Evolutionary conservation across 495 filamentous ascomycete genomes (phyloP).

Genomic region (Trichoderma parareesei): DNA sequence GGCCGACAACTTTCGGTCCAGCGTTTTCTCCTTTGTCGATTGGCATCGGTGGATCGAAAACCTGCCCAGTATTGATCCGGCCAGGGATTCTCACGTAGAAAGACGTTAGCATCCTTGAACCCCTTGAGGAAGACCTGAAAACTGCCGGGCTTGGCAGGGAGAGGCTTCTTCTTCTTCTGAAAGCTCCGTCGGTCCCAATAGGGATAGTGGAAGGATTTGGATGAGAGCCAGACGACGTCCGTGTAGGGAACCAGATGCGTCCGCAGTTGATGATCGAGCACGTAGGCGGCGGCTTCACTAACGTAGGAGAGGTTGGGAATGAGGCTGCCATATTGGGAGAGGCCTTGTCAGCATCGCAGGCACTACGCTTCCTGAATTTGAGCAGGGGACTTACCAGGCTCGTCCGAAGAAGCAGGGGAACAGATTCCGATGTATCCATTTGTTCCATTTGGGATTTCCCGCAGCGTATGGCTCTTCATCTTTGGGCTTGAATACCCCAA

Average conservation of each 20-base stretch:
- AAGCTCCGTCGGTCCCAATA: conserved; percentile 90
- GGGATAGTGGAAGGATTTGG: conserved; percentile 95
- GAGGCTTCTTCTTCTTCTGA: conserved; percentile 73
- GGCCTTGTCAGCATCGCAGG: not conserved
- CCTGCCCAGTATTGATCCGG: conserved; percentile 84
- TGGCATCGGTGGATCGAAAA: conserved; percentile 61
- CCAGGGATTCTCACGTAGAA: conserved; percentile 92
- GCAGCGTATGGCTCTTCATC: conserved; percentile 96
- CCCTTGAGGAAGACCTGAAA: conserved; percentile 97
- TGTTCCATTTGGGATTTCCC: conserved; percentile 90
- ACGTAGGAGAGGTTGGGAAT: conserved; percentile 99
- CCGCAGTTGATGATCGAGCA: conserved; percentile 80
- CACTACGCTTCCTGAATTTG: no score
- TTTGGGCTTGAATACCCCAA: conserved; percentile 98
- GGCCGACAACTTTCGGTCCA: conserved; percentile 88
- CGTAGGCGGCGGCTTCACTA: conserved; percentile 94
- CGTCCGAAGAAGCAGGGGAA: conserved; percentile 97
- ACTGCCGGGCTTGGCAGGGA: conserved; percentile 90
- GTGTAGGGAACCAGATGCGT: conserved; percentile 95
- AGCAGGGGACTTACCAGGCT: conserved; percentile 51
- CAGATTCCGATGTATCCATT: conserved; percentile 88
- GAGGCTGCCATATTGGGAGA: conserved; percentile 37
- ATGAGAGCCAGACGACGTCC: conserved; percentile 87
- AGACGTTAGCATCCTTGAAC: conserved; percentile 93
- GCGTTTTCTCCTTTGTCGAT: conserved; percentile 57